A percentile compares a stretch with the other conserved stretches of the same genome.
These are phyloP conservation scores for Backusella psychrophila DNA, from an alignment of 192 early-diverging fungal genomes.

Conservation along the genomic window DNA sequence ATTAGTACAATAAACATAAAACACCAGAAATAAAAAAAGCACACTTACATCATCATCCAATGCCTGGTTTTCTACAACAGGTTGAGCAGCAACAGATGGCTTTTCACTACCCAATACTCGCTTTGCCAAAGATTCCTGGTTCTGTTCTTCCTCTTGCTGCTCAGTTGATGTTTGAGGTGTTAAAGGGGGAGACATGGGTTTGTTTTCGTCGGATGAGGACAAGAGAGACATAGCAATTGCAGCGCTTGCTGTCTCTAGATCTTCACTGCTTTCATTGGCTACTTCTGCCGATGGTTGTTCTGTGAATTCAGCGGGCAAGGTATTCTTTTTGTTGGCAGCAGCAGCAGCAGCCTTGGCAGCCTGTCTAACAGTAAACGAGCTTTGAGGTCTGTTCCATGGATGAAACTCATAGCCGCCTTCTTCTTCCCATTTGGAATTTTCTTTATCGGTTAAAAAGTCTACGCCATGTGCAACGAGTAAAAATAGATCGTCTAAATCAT, in stretches of 20 bases:
- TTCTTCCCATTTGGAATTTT: conserved; percentile 34
- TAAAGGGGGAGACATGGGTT: conserved; percentile 18
- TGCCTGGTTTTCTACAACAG: neutral
- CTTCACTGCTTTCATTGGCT: neutral
- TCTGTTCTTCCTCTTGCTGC: conserved; percentile 1
- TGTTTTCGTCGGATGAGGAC: neutral
- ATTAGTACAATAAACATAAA: neutral
- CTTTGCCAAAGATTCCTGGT: conserved; percentile 1
- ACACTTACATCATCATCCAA: conserved; percentile 17
- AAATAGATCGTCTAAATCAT: conserved; percentile 21
- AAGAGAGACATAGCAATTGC: conserved; percentile 8
- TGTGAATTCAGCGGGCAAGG: neutral
- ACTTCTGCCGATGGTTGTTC: neutral
- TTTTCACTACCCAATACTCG: neutral
- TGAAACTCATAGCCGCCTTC: conserved; percentile 29
- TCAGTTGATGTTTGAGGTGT: conserved; percentile 3
- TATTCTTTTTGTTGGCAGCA: neutral
- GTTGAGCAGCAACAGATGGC: neutral
- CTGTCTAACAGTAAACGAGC: conserved; percentile 22
- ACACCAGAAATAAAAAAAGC: neutral
- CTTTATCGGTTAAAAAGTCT: conserved; percentile 21
- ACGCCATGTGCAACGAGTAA: conserved; percentile 33
- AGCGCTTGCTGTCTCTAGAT: neutral
- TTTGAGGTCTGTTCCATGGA: conserved; percentile 24
- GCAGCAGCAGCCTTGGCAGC: neutral